Conservation (phyloP, 306 rosid species). For the Inga leiocalycina region DNA sequence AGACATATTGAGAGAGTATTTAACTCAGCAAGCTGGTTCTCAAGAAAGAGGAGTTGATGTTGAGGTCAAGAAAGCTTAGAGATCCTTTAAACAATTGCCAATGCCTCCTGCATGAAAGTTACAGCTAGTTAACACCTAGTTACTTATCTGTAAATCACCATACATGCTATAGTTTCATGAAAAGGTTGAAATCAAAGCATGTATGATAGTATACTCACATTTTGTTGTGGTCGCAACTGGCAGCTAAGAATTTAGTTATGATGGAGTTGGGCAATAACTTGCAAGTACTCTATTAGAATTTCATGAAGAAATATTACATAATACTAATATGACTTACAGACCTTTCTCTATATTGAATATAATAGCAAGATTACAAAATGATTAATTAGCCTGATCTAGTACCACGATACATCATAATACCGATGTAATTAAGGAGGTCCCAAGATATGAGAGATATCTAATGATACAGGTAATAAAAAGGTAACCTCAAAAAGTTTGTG, state of each 20-base stretch:
- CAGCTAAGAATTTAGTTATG: not conserved
- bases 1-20: not conserved
- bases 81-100: not conserved
- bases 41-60: constrained; percentile 5
- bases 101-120: constrained; percentile 12
- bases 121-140: not conserved
- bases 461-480: constrained; percentile 29
- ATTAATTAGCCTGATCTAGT: constrained; percentile 21
- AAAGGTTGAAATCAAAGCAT: not conserved
- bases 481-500: constrained; percentile 26
- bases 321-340: not conserved
- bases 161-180: not conserved
- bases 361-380: not conserved
- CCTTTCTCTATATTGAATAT: constrained; percentile 4
- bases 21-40: not conserved
- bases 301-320: not conserved
- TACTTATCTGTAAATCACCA: not conserved
- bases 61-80: constrained; percentile 17
- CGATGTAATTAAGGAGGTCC: not conserved
- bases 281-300: not conserved
- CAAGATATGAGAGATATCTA: constrained; percentile 18
- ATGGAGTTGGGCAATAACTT: not conserved
- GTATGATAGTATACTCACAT: not conserved
- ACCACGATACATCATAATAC: not conserved
- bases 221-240: not conserved